Evolutionary conservation across 2,329 filamentous ascomycete genomes (phyloP).

Genomic region (Ceratocystis variospora): DNA sequence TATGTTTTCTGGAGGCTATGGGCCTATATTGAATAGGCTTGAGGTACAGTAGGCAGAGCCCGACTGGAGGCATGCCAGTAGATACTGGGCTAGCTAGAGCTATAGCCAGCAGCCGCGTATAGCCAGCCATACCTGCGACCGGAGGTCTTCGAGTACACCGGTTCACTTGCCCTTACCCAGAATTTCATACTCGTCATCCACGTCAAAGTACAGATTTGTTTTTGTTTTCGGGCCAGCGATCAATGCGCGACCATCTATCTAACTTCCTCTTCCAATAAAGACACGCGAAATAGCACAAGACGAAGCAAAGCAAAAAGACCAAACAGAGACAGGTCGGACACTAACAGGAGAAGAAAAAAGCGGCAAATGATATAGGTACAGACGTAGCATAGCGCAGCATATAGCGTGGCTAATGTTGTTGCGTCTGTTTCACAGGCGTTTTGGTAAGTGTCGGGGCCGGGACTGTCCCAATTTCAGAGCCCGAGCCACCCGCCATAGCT

Average conservation of each 20-base stretch:
- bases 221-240: neutral
- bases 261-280: neutral
- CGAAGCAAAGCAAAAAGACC: neutral
- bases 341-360: neutral
- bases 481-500: neutral
- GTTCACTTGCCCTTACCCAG: too few relatives aligned
- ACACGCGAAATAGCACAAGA: neutral
- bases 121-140: too few relatives aligned
- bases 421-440: slow-evolving; percentile 1
- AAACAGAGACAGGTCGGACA: neutral
- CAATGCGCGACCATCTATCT: neutral
- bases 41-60: too few relatives aligned
- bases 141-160: too few relatives aligned
- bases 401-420: neutral
- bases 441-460: neutral
- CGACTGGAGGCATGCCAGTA: too few relatives aligned
- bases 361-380: neutral
- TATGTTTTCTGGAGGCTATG: neutral
- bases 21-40: neutral
- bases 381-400: neutral
- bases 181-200: too few relatives aligned
- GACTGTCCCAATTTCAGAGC: neutral
- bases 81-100: too few relatives aligned
- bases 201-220: neutral
- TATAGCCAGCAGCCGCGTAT: too few relatives aligned